phyloP scores from a whole-genome alignment of 345 rosid species.

The Acer yangbiense region DNA sequence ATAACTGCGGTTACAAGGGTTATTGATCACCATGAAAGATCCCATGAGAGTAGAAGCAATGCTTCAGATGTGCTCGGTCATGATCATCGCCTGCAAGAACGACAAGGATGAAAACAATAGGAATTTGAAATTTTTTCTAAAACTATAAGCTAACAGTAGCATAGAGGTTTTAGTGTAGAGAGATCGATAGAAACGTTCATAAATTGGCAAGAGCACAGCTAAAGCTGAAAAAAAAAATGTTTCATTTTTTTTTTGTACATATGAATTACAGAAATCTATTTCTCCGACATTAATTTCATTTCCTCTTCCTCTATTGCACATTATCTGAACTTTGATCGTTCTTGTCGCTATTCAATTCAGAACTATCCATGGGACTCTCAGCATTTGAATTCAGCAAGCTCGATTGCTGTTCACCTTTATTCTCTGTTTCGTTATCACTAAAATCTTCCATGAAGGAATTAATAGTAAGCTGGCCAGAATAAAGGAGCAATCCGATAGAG shows the following conservation, averaged over 20 bases:
- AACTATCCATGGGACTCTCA: conserved; percentile 30
- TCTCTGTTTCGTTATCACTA: conserved; percentile 28
- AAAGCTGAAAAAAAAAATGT: not conserved
- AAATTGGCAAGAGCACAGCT: not conserved
- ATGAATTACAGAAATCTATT: conserved; percentile 15
- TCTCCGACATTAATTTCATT: conserved; percentile 3
- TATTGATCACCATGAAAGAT: conserved; percentile 10
- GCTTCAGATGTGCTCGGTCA: not conserved
- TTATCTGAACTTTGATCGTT: conserved; percentile 55
- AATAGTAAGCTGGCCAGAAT: conserved; percentile 71
- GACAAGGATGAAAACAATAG: not conserved
- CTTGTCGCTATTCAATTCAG: conserved; percentile 37
- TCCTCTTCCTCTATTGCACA: conserved; percentile 26
- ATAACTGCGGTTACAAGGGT: conserved; percentile 17
- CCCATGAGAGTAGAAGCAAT: not conserved
- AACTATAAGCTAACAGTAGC: not conserved
- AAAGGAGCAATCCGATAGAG: conserved; percentile 74
- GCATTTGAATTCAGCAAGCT: conserved; percentile 29
- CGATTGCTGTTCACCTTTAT: conserved; percentile 23
- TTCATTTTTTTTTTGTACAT: conserved; percentile 14
- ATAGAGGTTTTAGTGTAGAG: not conserved
- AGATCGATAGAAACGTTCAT: not conserved
- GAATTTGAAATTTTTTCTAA: not conserved
- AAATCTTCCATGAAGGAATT: conserved; percentile 52
- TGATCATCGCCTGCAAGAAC: not conserved